These are phyloP conservation scores for Rosa rugosa DNA, from an alignment of 306 rosid species.

Conservation along the genomic window DNA sequence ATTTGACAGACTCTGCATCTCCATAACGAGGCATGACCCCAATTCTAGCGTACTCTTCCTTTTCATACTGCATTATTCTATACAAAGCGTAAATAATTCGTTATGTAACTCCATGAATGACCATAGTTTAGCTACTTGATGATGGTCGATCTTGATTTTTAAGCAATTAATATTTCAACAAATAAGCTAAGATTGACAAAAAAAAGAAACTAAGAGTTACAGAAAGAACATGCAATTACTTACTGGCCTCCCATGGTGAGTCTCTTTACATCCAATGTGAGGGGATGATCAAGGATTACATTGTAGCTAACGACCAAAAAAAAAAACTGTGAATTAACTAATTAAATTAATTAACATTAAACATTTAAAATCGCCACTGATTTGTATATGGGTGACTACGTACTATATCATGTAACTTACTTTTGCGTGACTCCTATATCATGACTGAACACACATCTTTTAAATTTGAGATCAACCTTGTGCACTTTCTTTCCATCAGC, in stretches of 20 bases:
- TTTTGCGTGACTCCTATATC: conserved; percentile 62
- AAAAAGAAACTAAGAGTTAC: too few relatives aligned
- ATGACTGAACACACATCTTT: conserved; percentile 51
- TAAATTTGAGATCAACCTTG: conserved; percentile 53
- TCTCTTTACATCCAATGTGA: conserved; percentile 52
- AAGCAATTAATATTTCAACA: neutral
- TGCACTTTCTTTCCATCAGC: conserved; percentile 69
- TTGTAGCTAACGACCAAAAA: conserved; percentile 44
- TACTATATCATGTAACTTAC: conserved; percentile 23
- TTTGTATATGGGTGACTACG: neutral
- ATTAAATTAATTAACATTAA: too few relatives aligned
- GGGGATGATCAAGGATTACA: conserved; percentile 67
- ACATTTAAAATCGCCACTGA: neutral
- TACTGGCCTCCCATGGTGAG: conserved; percentile 56
- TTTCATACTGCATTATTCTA: conserved; percentile 48
- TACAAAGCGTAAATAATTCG: neutral
- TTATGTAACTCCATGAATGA: neutral
- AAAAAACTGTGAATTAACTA: neutral
- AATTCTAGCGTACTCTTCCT: conserved; percentile 55
- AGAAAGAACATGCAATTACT: conserved; percentile 27
- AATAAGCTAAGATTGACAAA: neutral
- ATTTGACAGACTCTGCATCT: conserved; percentile 49
- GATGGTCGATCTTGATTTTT: neutral
- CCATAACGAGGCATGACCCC: conserved; percentile 84
- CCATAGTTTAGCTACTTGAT: neutral